A percentile compares a stretch with the other conserved stretches of the same genome.
Evolutionary conservation across 2,329 filamentous ascomycete genomes (phyloP).

Genomic region (Sporothrix dimorphospora): DNA sequence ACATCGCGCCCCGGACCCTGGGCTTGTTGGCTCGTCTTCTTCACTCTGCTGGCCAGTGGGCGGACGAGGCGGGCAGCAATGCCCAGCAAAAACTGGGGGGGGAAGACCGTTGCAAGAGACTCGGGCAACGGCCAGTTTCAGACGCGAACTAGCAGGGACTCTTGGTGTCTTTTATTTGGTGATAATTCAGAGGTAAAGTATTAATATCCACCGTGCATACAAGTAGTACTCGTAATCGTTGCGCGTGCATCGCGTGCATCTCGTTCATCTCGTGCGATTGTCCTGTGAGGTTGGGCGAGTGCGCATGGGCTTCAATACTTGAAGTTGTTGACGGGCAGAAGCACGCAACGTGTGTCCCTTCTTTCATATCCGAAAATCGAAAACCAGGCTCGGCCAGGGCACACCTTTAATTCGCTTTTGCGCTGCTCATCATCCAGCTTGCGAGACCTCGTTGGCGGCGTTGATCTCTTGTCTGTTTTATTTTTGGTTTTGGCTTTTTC

Average conservation of each 20-base stretch:
- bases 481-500: background rate
- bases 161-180: background rate
- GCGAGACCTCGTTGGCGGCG: constrained; percentile 3
- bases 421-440: background rate
- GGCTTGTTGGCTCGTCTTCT: background rate
- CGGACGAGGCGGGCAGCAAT: background rate
- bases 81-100: background rate
- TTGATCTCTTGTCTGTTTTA: constrained; percentile 12
- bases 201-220: background rate
- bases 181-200: background rate
- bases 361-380: background rate
- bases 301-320: no score
- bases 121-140: background rate
- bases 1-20: background rate
- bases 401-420: background rate
- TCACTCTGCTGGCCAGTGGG: background rate
- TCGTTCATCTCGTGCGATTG: background rate
- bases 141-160: constrained; percentile 14
- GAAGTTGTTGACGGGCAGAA: background rate
- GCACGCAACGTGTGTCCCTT: background rate
- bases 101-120: constrained; percentile 8
- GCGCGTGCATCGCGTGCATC: background rate
- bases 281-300: no score
- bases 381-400: no score
- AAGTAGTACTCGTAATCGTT: background rate